A percentile compares a stretch with the other conserved stretches of the same genome.
Conservation (phyloP, 2,329 filamentous ascomycete species). For the Gnomoniopsis smithogilvyi region DNA sequence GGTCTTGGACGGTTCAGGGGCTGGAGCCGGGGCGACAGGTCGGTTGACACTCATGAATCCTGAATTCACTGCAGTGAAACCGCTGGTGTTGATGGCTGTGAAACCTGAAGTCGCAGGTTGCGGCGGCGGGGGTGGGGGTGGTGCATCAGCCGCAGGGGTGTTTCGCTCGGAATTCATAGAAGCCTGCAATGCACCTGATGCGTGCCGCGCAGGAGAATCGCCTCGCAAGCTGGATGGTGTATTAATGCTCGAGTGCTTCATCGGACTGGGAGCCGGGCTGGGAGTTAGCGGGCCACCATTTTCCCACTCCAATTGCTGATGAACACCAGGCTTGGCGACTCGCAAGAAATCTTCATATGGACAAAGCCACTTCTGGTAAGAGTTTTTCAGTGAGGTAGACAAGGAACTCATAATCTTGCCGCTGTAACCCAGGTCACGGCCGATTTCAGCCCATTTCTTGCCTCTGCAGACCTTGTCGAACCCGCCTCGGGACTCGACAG, state of each 20-base stretch:
- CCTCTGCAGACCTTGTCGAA: slow-evolving; percentile 96
- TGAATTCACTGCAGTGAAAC: slow-evolving; percentile 72
- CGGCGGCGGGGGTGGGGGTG: slow-evolving; percentile 33
- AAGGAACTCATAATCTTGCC: slow-evolving; percentile 99
- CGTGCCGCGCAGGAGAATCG: slow-evolving; percentile 64
- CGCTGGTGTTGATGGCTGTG: slow-evolving; percentile 55
- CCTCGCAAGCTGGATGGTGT: slow-evolving; percentile 56
- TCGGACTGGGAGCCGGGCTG: slow-evolving; percentile 63
- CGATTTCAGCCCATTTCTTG: slow-evolving; percentile 99
- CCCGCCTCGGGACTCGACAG: slow-evolving; percentile 88
- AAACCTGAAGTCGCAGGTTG: slow-evolving; percentile 41
- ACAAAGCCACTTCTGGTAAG: slow-evolving; percentile 93
- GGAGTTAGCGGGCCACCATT: slow-evolving; percentile 91
- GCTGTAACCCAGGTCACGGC: slow-evolving; percentile 92
- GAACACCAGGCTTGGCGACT: slow-evolving; percentile 90
- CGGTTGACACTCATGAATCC: slow-evolving; percentile 68
- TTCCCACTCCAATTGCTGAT: slow-evolving; percentile 89
- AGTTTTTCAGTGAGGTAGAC: slow-evolving; percentile 97
- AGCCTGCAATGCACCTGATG: slow-evolving; percentile 50
- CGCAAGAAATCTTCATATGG: slow-evolving; percentile 95
- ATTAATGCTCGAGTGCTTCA: slow-evolving; percentile 62
- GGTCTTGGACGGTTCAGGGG: slow-evolving; percentile 46
- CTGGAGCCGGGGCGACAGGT: slow-evolving; percentile 19
- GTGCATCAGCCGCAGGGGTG: slow-evolving; percentile 44
- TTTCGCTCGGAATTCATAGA: slow-evolving; percentile 46